Evolutionary conservation across 371 early-diverging fungal genomes (phyloP), one percentile per base, ranked within the genome.

Genomic region (Mortierella sp.): DNA sequence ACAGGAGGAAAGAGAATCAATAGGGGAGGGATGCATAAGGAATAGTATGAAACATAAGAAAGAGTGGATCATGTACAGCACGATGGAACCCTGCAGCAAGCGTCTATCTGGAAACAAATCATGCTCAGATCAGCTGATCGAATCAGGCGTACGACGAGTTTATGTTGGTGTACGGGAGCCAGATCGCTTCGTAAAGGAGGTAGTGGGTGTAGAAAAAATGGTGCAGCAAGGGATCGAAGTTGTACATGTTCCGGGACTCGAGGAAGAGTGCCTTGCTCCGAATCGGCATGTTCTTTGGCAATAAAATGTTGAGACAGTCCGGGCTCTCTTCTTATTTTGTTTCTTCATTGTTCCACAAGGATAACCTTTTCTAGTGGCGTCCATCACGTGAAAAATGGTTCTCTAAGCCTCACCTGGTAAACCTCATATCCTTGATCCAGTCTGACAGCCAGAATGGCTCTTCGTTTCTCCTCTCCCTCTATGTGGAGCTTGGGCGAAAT

Each of bases 161-260:
- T 95, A 96, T 19, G 85, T 97, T 33, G 98, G 96, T 24, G 92
- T 96, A 28, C 86, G 87, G 48, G 98, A 98, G 82, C 98, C 98
- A 4, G 87, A 90, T 43, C 90, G 93, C 52, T 92, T 97, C 74
- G 94, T 97, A 2, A 83, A 86, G 48, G 83, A 87, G 28, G 94
- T 94, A 76, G 87, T 86, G 62, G 96, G 96, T 5, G 86, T 92
- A 2, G 80, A 80, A 40, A 78, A 87, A 21, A 82, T 96, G 73
- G 77, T 84, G 16, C 82, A 89, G 48, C 75, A 85, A 15, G 94
- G 94, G 4, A 86, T 95, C 41, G 83, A 90, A 55, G 94, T 96
- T 1, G 71, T 83, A 8, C 86, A 89, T 48, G 86, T 95, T 13
- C 88, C 91, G 3, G 87, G 88, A n/a, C 85, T 93, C 0, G 91